phyloP scores from a whole-genome alignment of 2,329 filamentous ascomycete genomes.

The Helotiales sp. region DNA sequence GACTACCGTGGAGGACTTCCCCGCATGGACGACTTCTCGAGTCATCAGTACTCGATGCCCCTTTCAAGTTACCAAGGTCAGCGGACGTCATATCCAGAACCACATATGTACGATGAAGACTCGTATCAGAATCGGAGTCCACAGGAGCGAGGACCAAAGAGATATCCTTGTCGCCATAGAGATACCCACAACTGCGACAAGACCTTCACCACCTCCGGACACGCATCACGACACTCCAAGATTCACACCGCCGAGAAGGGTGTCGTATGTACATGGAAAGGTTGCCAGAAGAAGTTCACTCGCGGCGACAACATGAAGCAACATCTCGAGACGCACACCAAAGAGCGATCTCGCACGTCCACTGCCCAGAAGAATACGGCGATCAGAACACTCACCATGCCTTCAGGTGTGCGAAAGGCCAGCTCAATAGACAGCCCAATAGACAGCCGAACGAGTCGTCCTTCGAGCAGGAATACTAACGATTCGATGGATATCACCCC shows the following conservation, averaged over 20 bases:
- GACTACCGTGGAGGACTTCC: conserved; percentile 39
- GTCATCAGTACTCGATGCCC: conserved; percentile 21
- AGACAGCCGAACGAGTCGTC: conserved; percentile 44
- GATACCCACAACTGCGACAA: conserved; percentile 75
- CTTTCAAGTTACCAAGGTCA: conserved; percentile 10
- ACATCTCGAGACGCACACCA: conserved; percentile 77
- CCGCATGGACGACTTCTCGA: conserved; percentile 23
- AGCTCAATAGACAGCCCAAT: conserved; percentile 24
- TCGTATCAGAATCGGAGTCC: conserved; percentile 22
- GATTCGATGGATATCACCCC: conserved; percentile 17
- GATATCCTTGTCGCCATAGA: conserved; percentile 75
- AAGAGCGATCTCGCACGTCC: conserved; percentile 49
- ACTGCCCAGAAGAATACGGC: conserved; percentile 37
- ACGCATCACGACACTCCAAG: conserved; percentile 84
- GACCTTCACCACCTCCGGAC: conserved; percentile 83
- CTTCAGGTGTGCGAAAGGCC: conserved; percentile 41
- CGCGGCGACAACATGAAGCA: conserved; percentile 89
- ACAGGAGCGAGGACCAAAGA: conserved; percentile 52
- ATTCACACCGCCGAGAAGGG: conserved; percentile 84
- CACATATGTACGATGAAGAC: conserved; percentile 36
- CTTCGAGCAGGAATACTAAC: conserved; percentile 36
- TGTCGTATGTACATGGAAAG: conserved; percentile 68
- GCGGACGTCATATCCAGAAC: conserved; percentile 26
- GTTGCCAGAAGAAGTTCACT: conserved; percentile 81
- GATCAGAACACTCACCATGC: conserved; percentile 36